Evolutionary conservation across 768 basidiomycete genomes (phyloP).

Genomic region (Xerocomellus amylosporus): DNA sequence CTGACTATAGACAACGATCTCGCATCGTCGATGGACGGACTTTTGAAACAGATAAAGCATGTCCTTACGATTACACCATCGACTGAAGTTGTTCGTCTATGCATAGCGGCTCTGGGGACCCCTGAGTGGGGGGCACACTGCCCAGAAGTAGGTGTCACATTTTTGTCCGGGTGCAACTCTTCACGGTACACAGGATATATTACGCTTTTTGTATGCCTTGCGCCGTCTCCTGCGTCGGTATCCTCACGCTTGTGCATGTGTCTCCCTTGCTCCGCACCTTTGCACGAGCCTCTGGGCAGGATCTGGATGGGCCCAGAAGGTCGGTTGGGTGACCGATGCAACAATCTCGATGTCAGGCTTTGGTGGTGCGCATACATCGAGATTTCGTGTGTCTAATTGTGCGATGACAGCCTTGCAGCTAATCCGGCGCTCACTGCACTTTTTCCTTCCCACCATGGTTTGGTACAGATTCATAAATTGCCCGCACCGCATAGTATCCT

Average conservation of each 20-base stretch:
- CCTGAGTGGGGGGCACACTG: slow-evolving; percentile 66
- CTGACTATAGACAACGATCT: slow-evolving; percentile 13
- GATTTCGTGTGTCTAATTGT: not conserved
- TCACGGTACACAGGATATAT: slow-evolving; percentile 50
- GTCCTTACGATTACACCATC: slow-evolving; percentile 28
- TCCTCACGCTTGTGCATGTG: slow-evolving; percentile 60
- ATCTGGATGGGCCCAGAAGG: slow-evolving; percentile 68
- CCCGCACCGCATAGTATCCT: slow-evolving; percentile 73
- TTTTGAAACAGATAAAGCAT: slow-evolving; percentile 32
- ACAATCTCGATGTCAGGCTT: slow-evolving; percentile 75
- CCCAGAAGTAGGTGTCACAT: slow-evolving; percentile 44
- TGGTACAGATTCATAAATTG: slow-evolving; percentile 72
- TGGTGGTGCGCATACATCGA: slow-evolving; percentile 52
- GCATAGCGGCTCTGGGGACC: slow-evolving; percentile 60
- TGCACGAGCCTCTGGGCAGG: slow-evolving; percentile 60
- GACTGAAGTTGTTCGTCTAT: slow-evolving; percentile 51
- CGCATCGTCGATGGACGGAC: slow-evolving; percentile 19
- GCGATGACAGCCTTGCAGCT: slow-evolving; percentile 40
- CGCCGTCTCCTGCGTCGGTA: slow-evolving; percentile 56
- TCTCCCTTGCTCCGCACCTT: slow-evolving; percentile 63
- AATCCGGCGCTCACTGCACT: slow-evolving; percentile 70
- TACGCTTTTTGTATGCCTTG: slow-evolving; percentile 70
- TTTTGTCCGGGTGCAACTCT: not conserved
- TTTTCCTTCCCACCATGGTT: slow-evolving; percentile 86
- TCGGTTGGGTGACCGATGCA: slow-evolving; percentile 79